A percentile compares a stretch with the other conserved stretches of the same genome.
Evolutionary conservation across 768 basidiomycete genomes (phyloP).

Genomic region (Kwoniella bestiolae): DNA sequence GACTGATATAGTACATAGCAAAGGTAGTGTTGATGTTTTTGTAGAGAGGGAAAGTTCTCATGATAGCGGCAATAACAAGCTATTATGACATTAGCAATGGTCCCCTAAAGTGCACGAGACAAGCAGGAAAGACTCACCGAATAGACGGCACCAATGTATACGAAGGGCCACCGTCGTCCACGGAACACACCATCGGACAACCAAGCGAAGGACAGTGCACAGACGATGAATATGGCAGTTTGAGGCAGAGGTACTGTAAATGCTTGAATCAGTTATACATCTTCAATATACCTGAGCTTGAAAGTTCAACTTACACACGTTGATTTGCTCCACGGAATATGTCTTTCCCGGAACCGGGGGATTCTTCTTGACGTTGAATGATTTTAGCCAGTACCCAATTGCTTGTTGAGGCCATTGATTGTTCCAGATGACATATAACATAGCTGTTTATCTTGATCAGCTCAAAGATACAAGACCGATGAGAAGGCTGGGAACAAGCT

Average conservation of each 20-base stretch:
- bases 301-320: slow-evolving; percentile 26
- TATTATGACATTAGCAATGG: neutral
- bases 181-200: slow-evolving; percentile 40
- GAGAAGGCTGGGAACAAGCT: no score
- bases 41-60: slow-evolving; percentile 30
- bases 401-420: slow-evolving; percentile 28
- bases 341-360: slow-evolving; percentile 34
- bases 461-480: no score
- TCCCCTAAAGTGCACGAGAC: no score
- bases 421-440: slow-evolving; percentile 39
- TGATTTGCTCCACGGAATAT: slow-evolving; percentile 42
- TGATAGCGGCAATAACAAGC: slow-evolving; percentile 29
- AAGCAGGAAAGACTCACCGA: slow-evolving; percentile 14
- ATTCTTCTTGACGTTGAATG: slow-evolving; percentile 37
- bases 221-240: slow-evolving; percentile 34
- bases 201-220: slow-evolving; percentile 36
- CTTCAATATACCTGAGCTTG: neutral
- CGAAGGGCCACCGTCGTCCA: slow-evolving; percentile 44
- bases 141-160: slow-evolving; percentile 30
- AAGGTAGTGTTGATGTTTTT: slow-evolving; percentile 28
- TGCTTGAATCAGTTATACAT: neutral
- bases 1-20: slow-evolving; percentile 37
- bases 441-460: slow-evolving; percentile 13
- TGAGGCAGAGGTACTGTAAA: slow-evolving; percentile 32
- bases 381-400: slow-evolving; percentile 46